Percentiles rank a stretch among this genome's conserved stretches.
These are phyloP conservation scores for Claviceps citrina DNA, from an alignment of 2,329 filamentous ascomycete genomes.

Conservation along the genomic window DNA sequence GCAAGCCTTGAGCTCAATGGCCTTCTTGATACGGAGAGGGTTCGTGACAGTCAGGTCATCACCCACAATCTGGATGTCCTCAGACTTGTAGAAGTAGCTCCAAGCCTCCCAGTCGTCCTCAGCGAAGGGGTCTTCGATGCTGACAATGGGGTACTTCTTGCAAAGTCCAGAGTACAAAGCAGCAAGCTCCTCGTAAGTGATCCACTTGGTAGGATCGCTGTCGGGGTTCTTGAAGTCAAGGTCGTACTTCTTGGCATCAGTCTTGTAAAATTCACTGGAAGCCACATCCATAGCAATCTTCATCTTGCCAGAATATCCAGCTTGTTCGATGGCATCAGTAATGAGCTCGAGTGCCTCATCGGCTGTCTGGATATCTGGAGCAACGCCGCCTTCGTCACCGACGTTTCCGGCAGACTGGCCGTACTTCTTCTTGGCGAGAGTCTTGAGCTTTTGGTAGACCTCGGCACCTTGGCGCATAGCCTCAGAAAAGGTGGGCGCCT, in stretches of 20 bases:
- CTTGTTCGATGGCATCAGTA: conserved; percentile 80
- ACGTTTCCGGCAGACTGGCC: conserved; percentile 98
- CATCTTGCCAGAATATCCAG: conserved; percentile 89
- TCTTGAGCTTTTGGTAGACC: conserved; percentile 96
- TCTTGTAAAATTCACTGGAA: conserved; percentile 98
- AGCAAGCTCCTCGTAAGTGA: conserved; percentile 96
- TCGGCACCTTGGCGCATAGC: conserved; percentile 91
- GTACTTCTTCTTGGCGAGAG: conserved; percentile 97
- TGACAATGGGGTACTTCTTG: conserved; percentile 96
- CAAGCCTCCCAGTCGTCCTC: conserved; percentile 99
- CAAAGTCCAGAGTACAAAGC: conserved; percentile 74
- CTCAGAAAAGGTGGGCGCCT: conserved; percentile 83
- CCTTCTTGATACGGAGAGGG: conserved; percentile 98
- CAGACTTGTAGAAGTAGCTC: conserved; percentile 99
- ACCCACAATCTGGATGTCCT: conserved; percentile 94
- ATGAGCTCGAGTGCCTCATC: conserved; percentile 97
- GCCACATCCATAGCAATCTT: conserved; percentile 99
- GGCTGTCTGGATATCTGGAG: conserved; percentile 92
- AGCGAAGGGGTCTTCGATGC: conserved; percentile 96
- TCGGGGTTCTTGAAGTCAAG: conserved; percentile 99
- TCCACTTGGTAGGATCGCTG: conserved; percentile 89
- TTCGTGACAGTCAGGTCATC: conserved; percentile 99
- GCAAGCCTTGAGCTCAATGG: conserved; percentile 96
- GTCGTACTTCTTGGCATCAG: conserved; percentile 96
- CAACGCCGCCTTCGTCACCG: conserved; percentile 98